phyloP scores from a whole-genome alignment of 768 basidiomycete species.

The Leccinum obscurum region DNA sequence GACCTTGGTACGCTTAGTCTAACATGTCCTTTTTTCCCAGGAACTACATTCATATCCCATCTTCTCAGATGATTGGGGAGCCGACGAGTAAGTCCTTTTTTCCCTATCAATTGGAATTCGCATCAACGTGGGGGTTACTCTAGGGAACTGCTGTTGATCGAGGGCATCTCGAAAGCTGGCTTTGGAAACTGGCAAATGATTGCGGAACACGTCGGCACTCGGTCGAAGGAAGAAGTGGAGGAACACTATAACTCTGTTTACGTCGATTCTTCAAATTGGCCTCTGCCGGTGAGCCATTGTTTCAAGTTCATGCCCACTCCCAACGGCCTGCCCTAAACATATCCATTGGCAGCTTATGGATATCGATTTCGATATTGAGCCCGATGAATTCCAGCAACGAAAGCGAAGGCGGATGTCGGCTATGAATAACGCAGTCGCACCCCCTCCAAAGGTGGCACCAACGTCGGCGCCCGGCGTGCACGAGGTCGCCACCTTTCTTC shows the following conservation, averaged over 20 bases:
- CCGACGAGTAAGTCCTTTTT: constrained; percentile 75
- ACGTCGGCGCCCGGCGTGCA: constrained; percentile 91
- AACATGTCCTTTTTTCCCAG: constrained; percentile 39
- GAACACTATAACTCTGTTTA: constrained; percentile 84
- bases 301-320: neutral
- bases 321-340: constrained; percentile 3
- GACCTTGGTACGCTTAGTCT: constrained; percentile 2
- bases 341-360: constrained; percentile 40
- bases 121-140: constrained; percentile 3
- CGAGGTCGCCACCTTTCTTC: constrained; percentile 90
- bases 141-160: constrained; percentile 87
- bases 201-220: constrained; percentile 90
- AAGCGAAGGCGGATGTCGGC: constrained; percentile 88
- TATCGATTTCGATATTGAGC: constrained; percentile 65
- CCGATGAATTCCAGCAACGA: constrained; percentile 81
- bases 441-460: constrained; percentile 70
- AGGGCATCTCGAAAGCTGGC: constrained; percentile 84
- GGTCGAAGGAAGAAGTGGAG: constrained; percentile 92
- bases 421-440: constrained; percentile 59
- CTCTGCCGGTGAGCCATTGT: constrained; percentile 63
- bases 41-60: constrained; percentile 97
- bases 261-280: constrained; percentile 76
- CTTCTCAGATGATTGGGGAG: constrained; percentile 94
- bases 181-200: constrained; percentile 97
- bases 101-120: neutral